Conservation (phyloP, 2,329 filamentous ascomycete genomes). For the Calonectria honghensis region DNA sequence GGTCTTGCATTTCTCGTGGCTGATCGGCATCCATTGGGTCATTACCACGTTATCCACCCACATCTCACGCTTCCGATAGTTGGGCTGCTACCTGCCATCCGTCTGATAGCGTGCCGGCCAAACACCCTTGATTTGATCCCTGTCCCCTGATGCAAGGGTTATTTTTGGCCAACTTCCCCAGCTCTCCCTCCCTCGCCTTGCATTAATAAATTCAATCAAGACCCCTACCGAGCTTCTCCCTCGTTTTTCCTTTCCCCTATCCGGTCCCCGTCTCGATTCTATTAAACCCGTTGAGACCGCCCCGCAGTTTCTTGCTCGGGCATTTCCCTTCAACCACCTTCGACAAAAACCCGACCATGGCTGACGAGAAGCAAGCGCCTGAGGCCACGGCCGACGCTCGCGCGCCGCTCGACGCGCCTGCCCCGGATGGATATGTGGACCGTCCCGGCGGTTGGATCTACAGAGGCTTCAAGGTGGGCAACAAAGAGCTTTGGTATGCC, state of each 20-base stretch:
- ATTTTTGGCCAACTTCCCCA: conserved; percentile 48
- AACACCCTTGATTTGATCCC: conserved; percentile 13
- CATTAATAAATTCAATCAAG: conserved; percentile 32
- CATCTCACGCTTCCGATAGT: conserved; percentile 26
- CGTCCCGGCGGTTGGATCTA: conserved; percentile 80
- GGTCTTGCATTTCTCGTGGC: conserved; percentile 29
- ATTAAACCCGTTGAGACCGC: conserved; percentile 21
- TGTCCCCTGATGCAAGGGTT: conserved; percentile 41
- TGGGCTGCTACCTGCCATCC: conserved; percentile 47
- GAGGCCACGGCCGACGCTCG: conserved; percentile 42
- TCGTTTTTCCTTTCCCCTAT: conserved; percentile 10
- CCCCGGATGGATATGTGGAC: conserved; percentile 37
- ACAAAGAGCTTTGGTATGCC: conserved; percentile 79
- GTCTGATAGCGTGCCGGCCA: conserved; percentile 37
- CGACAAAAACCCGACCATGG: conserved; percentile 46
- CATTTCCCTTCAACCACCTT: conserved; percentile 23
- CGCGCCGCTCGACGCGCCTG: conserved; percentile 43
- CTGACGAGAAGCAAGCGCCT: conserved; percentile 53
- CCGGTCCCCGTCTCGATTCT: conserved; percentile 18
- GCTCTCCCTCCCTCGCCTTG: conserved; percentile 41
- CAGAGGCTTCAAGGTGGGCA: conserved; percentile 74
- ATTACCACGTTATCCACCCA: conserved; percentile 41
- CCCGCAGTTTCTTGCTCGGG: conserved; percentile 30
- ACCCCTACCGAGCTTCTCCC: conserved; percentile 2
- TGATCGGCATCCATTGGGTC: conserved; percentile 37